phyloP scores from a whole-genome alignment of 305 asterid species.

The Coffea humblotiana region DNA sequence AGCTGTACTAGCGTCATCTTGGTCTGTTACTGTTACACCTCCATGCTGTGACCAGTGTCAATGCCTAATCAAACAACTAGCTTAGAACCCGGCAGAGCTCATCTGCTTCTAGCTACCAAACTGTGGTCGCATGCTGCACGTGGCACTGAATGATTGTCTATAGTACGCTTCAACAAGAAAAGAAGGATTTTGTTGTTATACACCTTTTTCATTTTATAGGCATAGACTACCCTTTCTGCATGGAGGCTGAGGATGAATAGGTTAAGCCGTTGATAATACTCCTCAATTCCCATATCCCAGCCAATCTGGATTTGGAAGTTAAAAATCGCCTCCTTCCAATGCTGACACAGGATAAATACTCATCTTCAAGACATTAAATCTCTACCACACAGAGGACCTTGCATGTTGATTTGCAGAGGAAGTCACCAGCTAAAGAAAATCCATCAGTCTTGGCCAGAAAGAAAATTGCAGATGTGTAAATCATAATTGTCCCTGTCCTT shows the following conservation, averaged over 20 bases:
- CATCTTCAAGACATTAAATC: not conserved
- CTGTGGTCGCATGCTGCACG: no score
- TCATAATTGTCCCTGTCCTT: not conserved
- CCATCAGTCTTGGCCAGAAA: not conserved
- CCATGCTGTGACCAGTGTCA: not conserved
- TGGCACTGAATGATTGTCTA: not conserved
- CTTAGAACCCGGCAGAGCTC: not conserved
- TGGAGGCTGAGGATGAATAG: not conserved
- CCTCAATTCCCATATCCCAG: not conserved
- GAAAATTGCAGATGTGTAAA: not conserved
- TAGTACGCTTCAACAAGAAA: not conserved
- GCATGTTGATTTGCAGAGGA: not conserved
- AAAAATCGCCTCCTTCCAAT: not conserved
- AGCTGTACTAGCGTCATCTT: not conserved
- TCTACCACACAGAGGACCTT: not conserved
- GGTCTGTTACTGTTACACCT: not conserved
- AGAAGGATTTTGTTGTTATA: not conserved
- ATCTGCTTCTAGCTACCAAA: not conserved
- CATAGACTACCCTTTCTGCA: not conserved
- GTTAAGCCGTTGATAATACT: not conserved
- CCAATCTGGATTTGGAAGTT: not conserved
- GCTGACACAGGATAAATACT: not conserved
- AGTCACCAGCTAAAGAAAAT: not conserved
- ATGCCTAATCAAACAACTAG: not conserved
- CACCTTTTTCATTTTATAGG: not conserved